Base-by-base conservation (phyloP, 2,329 filamentous ascomycete genomes). In the Aspergillus unguis region DNA sequence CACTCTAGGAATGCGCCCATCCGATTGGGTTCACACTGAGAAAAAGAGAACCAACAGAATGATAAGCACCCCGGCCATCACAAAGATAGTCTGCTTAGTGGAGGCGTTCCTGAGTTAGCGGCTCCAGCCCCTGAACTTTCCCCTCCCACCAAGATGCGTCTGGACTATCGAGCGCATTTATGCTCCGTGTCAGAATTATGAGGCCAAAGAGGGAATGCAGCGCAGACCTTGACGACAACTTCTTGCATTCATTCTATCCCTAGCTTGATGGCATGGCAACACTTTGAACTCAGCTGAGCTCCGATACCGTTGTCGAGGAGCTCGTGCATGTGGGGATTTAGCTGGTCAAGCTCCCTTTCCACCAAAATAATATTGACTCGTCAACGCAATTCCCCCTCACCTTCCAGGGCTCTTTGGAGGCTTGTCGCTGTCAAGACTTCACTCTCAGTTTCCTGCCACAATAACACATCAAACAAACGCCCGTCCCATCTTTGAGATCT, bases 141-240 rank as follows among this genome's bases (percentile, higher is more conserved):
- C 55, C 51, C 51, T 55, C 44, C 40, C 46, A 17, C 52, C 31
- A 54, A 27, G 50, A 54, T 53, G 41, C 48, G 29, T 50, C 41
- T 58, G 48, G 58, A 62, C 56, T 33, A 43, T 45, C 17, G 37
- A 50, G n/a, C 40, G 37, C 48, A 26, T 48, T 48, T 36, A 46
- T 51, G 53, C 43, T 52, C 29, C 25, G 45, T 26, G 33, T 49
- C 52, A 42, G 29, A 37, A 55, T 45, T 25, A 17, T 17, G 17
- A 17, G 17, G 17, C 17, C 17, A 17, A 17, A 17, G 17, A 17
- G 17, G 17, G 17, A 17, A 17, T 17, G 17, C 17, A 17, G 17
- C 17, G 17, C 17, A 17, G 17, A 17, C 17, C 17, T 17, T 17
- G 17, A 17, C 17, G 17, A 17, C 17, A 17, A 17, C 17, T 17